A percentile compares a stretch with the other conserved stretches of the same genome.
These are phyloP conservation scores for Ogataea paradorogensis DNA, from an alignment of 805 yeast genomes.

Conservation along the genomic window DNA sequence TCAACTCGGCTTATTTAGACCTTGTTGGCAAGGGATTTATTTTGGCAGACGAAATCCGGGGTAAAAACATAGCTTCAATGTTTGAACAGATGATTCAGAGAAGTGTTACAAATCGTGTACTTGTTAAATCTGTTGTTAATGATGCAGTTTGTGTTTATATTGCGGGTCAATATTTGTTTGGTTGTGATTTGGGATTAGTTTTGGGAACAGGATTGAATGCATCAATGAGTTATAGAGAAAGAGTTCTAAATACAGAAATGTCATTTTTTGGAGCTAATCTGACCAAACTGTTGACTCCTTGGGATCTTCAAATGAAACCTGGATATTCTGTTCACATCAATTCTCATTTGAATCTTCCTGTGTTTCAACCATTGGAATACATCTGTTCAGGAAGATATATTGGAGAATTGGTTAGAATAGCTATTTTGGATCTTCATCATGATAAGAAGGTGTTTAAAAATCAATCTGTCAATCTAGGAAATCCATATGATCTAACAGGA, in stretches of 20 bases:
- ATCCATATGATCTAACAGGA: conserved; percentile 28
- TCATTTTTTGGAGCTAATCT: conserved; percentile 51
- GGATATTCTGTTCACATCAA: background rate
- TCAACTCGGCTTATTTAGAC: conserved; percentile 44
- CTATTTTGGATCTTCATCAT: conserved; percentile 36
- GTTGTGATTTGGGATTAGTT: conserved; percentile 51
- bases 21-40: conserved; percentile 63
- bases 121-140: conserved; percentile 50
- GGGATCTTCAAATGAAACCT: conserved; percentile 35
- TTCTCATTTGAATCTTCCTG: conserved; percentile 4
- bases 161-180: conserved; percentile 40
- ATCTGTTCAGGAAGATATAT: conserved; percentile 55
- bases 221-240: conserved; percentile 37
- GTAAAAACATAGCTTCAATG: conserved; percentile 40
- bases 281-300: conserved; percentile 37
- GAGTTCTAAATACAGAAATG: conserved; percentile 49
- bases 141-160: conserved; percentile 64
- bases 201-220: conserved; percentile 69
- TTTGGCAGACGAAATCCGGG: conserved; percentile 41
- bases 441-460: conserved; percentile 11
- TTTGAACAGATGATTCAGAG: conserved; percentile 35
- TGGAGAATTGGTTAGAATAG: conserved; percentile 49
- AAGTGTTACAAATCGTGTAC: conserved; percentile 29
- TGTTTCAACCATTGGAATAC: conserved; percentile 55
- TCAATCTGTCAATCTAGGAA: background rate